Evolutionary conservation across 2,329 filamentous ascomycete species (phyloP), one percentile per base, ranked within the genome.

Genomic region (Cladobotryum protrusum): DNA sequence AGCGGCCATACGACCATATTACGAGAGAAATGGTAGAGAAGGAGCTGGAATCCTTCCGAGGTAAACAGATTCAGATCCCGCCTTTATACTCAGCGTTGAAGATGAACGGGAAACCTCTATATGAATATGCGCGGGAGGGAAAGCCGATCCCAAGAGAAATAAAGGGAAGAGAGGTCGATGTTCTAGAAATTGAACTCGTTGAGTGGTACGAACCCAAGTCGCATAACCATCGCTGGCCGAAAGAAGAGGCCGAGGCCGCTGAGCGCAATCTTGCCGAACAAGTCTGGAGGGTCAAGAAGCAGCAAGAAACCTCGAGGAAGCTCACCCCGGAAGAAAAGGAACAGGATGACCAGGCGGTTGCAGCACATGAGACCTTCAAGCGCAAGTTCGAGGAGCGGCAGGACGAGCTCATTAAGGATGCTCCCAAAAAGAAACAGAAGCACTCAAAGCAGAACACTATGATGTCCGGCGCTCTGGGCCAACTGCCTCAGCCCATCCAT

Each of bases 121-220:
- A 99, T 66, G 91, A 99, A 70, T 97, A 97, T 68, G 93, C 93
- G 17, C 79, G 93, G 44, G 89, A 91, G 65, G 93, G 93, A 14
- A 89, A 86, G 62, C 82, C 88, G 34, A 85, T 96, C 14, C 93
- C 93, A 0, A 76, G 86, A 49, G 86, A 95, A 65, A 93, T 99
- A 52, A 77, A 90, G 64, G 82, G 86, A 48, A 75, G 92, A 50
- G 80, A 87, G 2, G 88, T 97, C 36, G 83, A 89, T 47, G 88
- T 95, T 1, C 69, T 78, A 43, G 80, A 90, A 35, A 68, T 96
- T 58, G 87, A 95, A 65, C 68, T 97, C 52, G 63, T 95, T 7
- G 89, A 96, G 63, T 99, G 89, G 74, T 83, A 82, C 65, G 87
- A 91, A 59, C 86, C 87, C 2, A 91, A 89, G 2, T 82, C 81